Evolutionary conservation across 2,329 filamentous ascomycete species (phyloP), one percentile per base, ranked within the genome.

Genomic region (Phyllosticta citribraziliensis): DNA sequence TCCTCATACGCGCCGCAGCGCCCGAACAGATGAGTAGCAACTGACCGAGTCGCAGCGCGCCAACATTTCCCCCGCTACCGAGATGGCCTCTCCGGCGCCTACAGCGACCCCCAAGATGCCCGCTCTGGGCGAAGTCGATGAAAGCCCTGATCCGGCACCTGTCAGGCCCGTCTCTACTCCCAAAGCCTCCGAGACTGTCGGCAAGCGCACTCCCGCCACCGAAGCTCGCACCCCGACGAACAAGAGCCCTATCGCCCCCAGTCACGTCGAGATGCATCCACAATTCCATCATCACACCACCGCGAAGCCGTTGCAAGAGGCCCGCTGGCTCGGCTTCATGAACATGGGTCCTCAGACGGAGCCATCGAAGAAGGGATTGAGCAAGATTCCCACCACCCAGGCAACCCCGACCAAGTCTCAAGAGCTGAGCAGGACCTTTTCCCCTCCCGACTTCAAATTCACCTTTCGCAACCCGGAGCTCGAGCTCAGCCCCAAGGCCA

Each of bases 231-330:
- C 76, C 6, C 91, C 91, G 5, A 80, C 79, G 51, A 83, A 84
- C 50, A 82, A 81, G 14, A 84, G 85, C 3, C 81, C 85, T 5
- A 77, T 88, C 66, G 88, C 88, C 76, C 88, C 90, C 24, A 79
- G 87, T 55, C 81, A 82, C 65, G 84, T 86, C 63, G 91, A 96
- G 72, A 97, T 97, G 92, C 92, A 97, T 71, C 93, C 93, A 9
- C 89, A 88, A 77, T 89, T 88, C 70, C 84, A 85, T 61, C 90
- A 94, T 62, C 81, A 84, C 59, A 87, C 81, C 65, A 92, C 88
- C 22, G 88, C 85, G 64, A 89, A 88, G 59, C 79, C 89, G 53
- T 84, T 88, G 1, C 91, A 94, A 25, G 91, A 91, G 11, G 91
- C 88, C 5, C 79, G 94, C 52, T 84, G 88, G 69, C 81, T 96